Evolutionary conservation across 2,329 filamentous ascomycete genomes (phyloP).

Genomic region (Penicillium expansum): DNA sequence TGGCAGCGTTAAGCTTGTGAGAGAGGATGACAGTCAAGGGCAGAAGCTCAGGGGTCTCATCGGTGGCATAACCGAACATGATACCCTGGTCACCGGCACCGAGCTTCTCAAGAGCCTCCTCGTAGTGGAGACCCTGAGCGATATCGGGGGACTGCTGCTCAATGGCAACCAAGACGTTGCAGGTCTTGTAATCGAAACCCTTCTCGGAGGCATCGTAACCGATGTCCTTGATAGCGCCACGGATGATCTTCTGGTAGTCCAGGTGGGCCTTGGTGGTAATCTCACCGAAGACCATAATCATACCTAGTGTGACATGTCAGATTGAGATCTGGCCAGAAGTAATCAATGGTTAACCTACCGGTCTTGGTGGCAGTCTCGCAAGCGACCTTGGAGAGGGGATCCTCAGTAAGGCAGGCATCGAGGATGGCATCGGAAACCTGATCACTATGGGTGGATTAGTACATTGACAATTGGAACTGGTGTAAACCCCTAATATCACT

Average conservation of each 20-base stretch:
- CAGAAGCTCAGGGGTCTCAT: slow-evolving; percentile 96
- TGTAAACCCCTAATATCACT: not conserved
- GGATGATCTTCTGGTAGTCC: slow-evolving; percentile 98
- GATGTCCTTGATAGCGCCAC: slow-evolving; percentile 93
- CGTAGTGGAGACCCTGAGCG: slow-evolving; percentile 97
- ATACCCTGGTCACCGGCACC: slow-evolving; percentile 99
- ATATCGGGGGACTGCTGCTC: slow-evolving; percentile 99
- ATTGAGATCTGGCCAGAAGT: slow-evolving; percentile 9
- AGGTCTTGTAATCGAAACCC: slow-evolving; percentile 99
- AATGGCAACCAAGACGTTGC: slow-evolving; percentile 96
- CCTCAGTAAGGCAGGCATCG: slow-evolving; percentile 92
- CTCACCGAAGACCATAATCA: slow-evolving; percentile 99
- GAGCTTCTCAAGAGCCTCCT: slow-evolving; percentile 94
- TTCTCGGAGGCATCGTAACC: slow-evolving; percentile 96
- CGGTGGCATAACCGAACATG: slow-evolving; percentile 99
- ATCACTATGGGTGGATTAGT: slow-evolving; percentile 55
- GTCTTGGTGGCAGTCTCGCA: slow-evolving; percentile 99
- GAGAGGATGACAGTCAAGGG: slow-evolving; percentile 90
- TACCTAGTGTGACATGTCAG: slow-evolving; percentile 42
- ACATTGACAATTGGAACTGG: slow-evolving; percentile 6
- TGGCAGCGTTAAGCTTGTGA: slow-evolving; percentile 95
- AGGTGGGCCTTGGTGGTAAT: slow-evolving; percentile 94
- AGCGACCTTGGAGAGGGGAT: slow-evolving; percentile 96
- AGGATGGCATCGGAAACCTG: slow-evolving; percentile 98
- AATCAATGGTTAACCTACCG: slow-evolving; percentile 53